Base-by-base conservation (phyloP, 345 rosid species). In the Gossypium raimondii region DNA sequence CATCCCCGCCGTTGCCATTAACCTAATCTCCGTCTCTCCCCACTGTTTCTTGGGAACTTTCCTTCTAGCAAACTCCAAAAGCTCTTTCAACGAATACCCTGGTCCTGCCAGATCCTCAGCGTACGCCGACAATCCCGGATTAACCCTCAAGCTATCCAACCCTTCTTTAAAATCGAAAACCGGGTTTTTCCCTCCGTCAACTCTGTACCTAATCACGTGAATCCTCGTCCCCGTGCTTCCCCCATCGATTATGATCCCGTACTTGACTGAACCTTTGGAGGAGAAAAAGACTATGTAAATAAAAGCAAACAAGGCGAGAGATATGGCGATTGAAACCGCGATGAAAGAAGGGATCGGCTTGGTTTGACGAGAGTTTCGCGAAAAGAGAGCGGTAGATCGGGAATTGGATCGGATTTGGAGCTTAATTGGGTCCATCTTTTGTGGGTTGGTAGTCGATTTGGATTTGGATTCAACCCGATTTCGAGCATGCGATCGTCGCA, bases 1-100 rank as follows among this genome's bases (percentile, higher is more conserved):
- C 90, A 95, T 70, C 61, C 99, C 99, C 11, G 98, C 99, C 0
- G 99, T 95, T 1, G 97, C 97, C 99, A 95, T 93, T 8, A 95
- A 73, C 89, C 93, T 77, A 77, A 95, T 80, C 58, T 90, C 99
- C n/a, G 91, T 90, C 85, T 89, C 76, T 10, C 80, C 81, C 97
- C 90, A 84, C 73, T 70, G 22, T 38, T 82, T 87, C 16, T 70
- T 73, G 0, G 98, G 94, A 58, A 95, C 86, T 72, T 75, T 85
- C 44, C 69, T 48, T 61, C 82, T 91, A 24, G 83, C 96, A 61
- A 93, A 95, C 72, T 82, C 92, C 75, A 95, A 44, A 11, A 93
- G 83, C 83, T 87, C 88, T 60, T 18, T 29, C 77, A 95, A 63
- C 17, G 97, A 93, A 38, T 75, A 80, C 12, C 91, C 88, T 1